A percentile compares a stretch with the other conserved stretches of the same genome.
Conservation (phyloP, 2,329 filamentous ascomycete genomes). For the Corynespora cassiicola region DNA sequence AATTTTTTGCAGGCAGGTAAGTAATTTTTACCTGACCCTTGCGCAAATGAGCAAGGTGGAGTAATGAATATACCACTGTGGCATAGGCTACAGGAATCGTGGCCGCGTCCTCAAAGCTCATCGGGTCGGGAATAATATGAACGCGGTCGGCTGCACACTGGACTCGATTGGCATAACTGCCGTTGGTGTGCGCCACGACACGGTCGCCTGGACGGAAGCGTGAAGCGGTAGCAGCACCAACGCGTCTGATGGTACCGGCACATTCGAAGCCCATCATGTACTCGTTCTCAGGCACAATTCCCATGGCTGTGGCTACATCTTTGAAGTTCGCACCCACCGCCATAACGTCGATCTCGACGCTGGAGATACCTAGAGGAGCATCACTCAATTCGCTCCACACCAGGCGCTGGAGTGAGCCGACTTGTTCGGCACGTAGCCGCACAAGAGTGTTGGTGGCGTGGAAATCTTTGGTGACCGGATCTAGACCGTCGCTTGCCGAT, state of each 20-base stretch:
- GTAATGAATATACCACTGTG: constrained; percentile 20
- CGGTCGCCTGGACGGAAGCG: constrained; percentile 11
- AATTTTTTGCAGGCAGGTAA: no score
- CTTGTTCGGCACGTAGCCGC: not conserved
- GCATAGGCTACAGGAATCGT: not conserved
- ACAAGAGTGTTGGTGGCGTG: not conserved
- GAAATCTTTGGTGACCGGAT: not conserved
- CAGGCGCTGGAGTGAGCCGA: constrained; percentile 1
- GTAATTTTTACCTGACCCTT: no score
- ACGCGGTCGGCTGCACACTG: constrained; percentile 2
- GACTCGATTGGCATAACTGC: constrained; percentile 11
- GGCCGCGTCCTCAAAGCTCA: constrained; percentile 19
- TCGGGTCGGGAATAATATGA: constrained; percentile 10
- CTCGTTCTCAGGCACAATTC: constrained; percentile 17
- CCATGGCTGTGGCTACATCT: constrained; percentile 24
- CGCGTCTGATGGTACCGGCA: constrained; percentile 13
- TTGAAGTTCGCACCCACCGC: constrained; percentile 17
- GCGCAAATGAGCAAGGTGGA: constrained; percentile 23
- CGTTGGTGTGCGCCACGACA: constrained; percentile 8
- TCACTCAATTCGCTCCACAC: not conserved
- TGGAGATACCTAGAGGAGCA: not conserved
- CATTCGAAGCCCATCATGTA: constrained; percentile 18
- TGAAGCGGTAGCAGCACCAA: constrained; percentile 1
- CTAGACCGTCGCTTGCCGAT: not conserved
- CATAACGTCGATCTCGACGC: constrained; percentile 31